Conservation (phyloP, 805 yeast genomes). For the Scheffersomyces stipitis region DNA sequence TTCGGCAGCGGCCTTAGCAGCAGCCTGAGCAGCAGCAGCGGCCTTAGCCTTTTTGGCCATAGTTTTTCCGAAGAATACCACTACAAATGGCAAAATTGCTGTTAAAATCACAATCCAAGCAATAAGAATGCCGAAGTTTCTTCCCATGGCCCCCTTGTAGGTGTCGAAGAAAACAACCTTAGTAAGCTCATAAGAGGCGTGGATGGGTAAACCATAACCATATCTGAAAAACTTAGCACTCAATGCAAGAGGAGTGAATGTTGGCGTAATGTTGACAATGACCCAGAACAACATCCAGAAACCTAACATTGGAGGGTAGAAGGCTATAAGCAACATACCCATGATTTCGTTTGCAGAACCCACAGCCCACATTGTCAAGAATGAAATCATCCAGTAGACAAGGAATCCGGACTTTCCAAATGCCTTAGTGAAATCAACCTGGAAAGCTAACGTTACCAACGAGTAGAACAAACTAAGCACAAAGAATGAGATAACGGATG, state of each 20-base stretch:
- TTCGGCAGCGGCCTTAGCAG: constrained; percentile 1
- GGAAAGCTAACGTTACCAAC: constrained; percentile 66
- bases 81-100: constrained; percentile 41
- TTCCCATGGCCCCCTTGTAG: constrained; percentile 56
- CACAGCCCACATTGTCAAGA: constrained; percentile 69
- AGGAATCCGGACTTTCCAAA: constrained; percentile 73
- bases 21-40: constrained; percentile 7
- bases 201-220: constrained; percentile 70
- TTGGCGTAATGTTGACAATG: constrained; percentile 64
- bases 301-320: constrained; percentile 64
- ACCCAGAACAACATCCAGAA: constrained; percentile 75
- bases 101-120: constrained; percentile 61
- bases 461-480: constrained; percentile 58
- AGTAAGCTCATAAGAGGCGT: constrained; percentile 60
- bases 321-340: constrained; percentile 49
- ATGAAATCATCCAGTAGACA: constrained; percentile 70
- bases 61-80: constrained; percentile 39
- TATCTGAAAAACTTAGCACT: constrained; percentile 57
- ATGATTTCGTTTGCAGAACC: constrained; percentile 74
- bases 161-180: constrained; percentile 60
- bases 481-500: constrained; percentile 54
- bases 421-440: constrained; percentile 54
- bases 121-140: constrained; percentile 56
- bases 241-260: constrained; percentile 64
- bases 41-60: constrained; percentile 30